phyloP scores from a whole-genome alignment of 176 grass and related monocot genomes.

The Pontederia crassipes region DNA sequence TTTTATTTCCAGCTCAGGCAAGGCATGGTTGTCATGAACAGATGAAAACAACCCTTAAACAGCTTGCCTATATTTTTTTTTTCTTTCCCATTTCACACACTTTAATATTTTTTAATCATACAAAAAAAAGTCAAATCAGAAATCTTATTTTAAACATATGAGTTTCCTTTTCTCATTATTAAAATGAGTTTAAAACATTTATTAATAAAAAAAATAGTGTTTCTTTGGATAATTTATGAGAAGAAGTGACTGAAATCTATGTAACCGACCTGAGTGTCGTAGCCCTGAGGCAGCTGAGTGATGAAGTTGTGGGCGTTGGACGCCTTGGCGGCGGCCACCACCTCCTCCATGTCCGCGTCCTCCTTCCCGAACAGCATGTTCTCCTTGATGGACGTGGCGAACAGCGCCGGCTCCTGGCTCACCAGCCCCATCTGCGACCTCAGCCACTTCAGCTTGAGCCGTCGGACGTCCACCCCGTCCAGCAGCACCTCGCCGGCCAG shows the following conservation, averaged over 20 bases:
- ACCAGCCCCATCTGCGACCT: constrained; percentile 84
- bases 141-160: no score
- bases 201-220: neutral
- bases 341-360: constrained; percentile 72
- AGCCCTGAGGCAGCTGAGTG: constrained; percentile 79
- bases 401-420: constrained; percentile 93
- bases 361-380: constrained; percentile 96
- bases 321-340: constrained; percentile 53
- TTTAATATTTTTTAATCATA: no score
- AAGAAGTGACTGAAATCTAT: no score
- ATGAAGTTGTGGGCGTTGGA: constrained; percentile 97
- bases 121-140: no score
- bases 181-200: no score
- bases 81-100: no score
- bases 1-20: no score
- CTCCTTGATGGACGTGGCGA: constrained; percentile 83
- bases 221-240: no score
- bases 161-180: no score
- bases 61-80: neutral
- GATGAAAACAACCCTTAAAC: neutral
- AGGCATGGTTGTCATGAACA: no score
- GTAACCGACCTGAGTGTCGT: constrained; percentile 64
- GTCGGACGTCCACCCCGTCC: constrained; percentile 67
- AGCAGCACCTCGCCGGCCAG: constrained; percentile 48
- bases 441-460: constrained; percentile 79